Conservation (phyloP, 1,284 basidiomycete genomes). For the Mycena citricolor region DNA sequence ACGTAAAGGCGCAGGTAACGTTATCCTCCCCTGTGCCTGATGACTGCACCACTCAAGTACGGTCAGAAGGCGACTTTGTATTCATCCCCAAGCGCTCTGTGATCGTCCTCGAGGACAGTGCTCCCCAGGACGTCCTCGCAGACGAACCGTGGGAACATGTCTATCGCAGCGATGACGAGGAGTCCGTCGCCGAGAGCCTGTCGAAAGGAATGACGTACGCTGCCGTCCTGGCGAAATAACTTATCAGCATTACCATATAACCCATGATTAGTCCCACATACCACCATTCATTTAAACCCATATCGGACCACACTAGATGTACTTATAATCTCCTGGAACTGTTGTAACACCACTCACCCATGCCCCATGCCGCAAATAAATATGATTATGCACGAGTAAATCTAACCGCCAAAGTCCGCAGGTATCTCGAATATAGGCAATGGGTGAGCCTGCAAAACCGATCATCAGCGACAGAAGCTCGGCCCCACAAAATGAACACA, state of each 20-base stretch:
- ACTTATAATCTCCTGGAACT: conserved; percentile 16
- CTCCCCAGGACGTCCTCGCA: conserved; percentile 32
- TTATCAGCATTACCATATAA: conserved; percentile 2
- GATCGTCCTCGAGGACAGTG: conserved; percentile 51
- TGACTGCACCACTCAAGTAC: conserved; percentile 5
- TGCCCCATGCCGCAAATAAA: conserved; percentile 14
- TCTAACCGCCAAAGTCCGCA: conserved; percentile 2
- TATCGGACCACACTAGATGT: conserved; percentile 13
- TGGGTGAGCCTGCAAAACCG: conserved; percentile 54
- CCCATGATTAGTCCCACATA: conserved; percentile 16
- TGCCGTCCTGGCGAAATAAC: conserved; percentile 20
- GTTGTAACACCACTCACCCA: conserved; percentile 19
- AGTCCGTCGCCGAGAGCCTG: conserved; percentile 16
- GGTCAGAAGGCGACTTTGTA: conserved; percentile 50
- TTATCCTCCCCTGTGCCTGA: conserved; percentile 1
- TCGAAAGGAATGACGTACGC: conserved; percentile 19
- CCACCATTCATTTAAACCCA: conserved; percentile 4
- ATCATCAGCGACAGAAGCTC: background rate
- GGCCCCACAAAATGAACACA: conserved; percentile 30
- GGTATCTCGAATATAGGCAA: conserved; percentile 49
- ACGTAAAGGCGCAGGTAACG: conserved; percentile 40
- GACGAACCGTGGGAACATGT: conserved; percentile 63
- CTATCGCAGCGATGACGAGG: conserved; percentile 37
- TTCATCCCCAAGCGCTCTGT: conserved; percentile 50
- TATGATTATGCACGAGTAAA: conserved; percentile 22